Conservation (phyloP, 331 rosid genomes). For the Spiraea crenata region DNA sequence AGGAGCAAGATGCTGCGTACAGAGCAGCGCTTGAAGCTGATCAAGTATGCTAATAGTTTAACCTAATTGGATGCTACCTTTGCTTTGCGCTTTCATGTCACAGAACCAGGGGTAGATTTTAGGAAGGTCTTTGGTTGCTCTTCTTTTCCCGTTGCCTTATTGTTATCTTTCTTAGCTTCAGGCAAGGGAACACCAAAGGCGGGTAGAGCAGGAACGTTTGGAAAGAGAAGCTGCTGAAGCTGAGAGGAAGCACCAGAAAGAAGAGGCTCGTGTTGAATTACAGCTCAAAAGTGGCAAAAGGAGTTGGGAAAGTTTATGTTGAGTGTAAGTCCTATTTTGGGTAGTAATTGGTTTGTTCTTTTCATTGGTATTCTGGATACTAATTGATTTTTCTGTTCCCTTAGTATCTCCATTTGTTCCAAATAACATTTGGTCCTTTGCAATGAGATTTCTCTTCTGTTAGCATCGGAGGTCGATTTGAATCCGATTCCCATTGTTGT, state of each 20-base stretch:
- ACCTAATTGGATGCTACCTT: constrained; percentile 9
- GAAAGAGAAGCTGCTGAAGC: constrained; percentile 98
- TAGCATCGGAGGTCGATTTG: too few relatives aligned
- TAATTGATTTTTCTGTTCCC: too few relatives aligned
- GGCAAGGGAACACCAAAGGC: constrained; percentile 94
- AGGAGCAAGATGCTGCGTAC: constrained; percentile 99
- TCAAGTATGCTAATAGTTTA: constrained; percentile 61
- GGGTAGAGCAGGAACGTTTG: constrained; percentile 88
- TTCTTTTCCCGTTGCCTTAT: constrained; percentile 21
- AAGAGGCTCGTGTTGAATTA: constrained; percentile 83
- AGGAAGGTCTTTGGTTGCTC: constrained; percentile 13
- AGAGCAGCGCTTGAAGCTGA: constrained; percentile 99
- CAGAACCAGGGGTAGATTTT: constrained; percentile 12
- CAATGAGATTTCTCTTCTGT: too few relatives aligned
- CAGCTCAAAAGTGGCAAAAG: too few relatives aligned
- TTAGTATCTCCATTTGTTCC: too few relatives aligned
- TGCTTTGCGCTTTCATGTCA: neutral
- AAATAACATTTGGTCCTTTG: too few relatives aligned
- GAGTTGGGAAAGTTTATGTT: too few relatives aligned
- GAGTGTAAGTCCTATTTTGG: too few relatives aligned
- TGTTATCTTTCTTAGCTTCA: constrained; percentile 31
- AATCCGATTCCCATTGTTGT: too few relatives aligned
- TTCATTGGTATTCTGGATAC: too few relatives aligned
- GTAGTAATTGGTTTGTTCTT: too few relatives aligned
- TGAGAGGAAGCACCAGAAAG: constrained; percentile 76